Conservation (phyloP, 495 filamentous ascomycete species). For the Beverwykella pulmonaria region DNA sequence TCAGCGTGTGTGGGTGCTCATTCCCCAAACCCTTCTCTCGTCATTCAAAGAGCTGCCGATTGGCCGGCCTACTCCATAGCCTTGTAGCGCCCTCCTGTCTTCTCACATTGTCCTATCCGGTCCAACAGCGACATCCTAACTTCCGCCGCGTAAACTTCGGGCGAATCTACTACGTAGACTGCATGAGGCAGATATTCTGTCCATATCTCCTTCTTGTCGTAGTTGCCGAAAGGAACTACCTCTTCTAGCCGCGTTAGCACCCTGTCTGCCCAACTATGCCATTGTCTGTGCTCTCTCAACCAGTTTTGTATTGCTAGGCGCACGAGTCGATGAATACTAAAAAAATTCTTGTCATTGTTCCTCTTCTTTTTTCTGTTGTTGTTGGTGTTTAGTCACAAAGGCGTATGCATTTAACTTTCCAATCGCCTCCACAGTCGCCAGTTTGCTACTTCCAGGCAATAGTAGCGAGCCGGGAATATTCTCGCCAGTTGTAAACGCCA, state of each 20-base stretch:
- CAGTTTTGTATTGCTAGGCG: constrained; percentile 51
- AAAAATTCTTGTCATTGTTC: constrained; percentile 17
- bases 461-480: constrained; percentile 49
- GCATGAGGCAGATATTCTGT: constrained; percentile 21
- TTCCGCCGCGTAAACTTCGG: neutral
- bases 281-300: constrained; percentile 31
- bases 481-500: constrained; percentile 52
- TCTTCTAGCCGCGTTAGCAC: constrained; percentile 8
- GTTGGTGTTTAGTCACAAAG: constrained; percentile 40
- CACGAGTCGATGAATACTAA: constrained; percentile 54
- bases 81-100: constrained; percentile 12
- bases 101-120: constrained; percentile 13
- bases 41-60: neutral
- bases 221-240: constrained; percentile 9
- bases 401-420: constrained; percentile 46
- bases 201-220: constrained; percentile 17
- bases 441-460: constrained; percentile 29
- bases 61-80: neutral
- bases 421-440: constrained; percentile 38
- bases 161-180: neutral
- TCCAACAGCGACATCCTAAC: constrained; percentile 8
- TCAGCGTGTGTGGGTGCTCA: too few species aligned
- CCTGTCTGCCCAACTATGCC: constrained; percentile 5
- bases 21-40: neutral
- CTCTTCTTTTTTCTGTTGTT: neutral